phyloP scores from a whole-genome alignment of 106 monocot species.

The Xerophyta viscosa region DNA sequence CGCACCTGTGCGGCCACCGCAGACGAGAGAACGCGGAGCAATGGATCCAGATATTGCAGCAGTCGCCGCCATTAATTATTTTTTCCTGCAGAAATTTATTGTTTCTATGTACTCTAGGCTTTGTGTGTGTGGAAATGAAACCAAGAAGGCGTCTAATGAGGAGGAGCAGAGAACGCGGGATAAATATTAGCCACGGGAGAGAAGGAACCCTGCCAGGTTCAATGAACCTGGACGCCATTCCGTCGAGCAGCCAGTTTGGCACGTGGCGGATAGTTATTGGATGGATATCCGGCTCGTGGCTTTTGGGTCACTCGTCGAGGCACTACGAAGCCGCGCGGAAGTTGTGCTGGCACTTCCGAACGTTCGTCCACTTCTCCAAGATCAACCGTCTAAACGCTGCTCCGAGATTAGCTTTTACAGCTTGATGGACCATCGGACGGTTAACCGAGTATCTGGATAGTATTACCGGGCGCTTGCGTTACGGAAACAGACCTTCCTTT shows the following conservation, averaged over 20 bases:
- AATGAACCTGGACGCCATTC: constrained; percentile 45
- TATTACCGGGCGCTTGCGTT: background rate
- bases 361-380: background rate
- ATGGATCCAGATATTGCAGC: constrained; percentile 26
- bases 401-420: too few species aligned
- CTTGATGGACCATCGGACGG: too few species aligned
- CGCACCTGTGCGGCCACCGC: constrained; percentile 11
- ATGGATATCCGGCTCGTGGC: background rate
- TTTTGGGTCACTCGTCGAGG: background rate
- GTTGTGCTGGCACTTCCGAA: background rate
- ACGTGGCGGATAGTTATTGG: background rate
- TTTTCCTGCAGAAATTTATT: too few species aligned
- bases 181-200: constrained; percentile 5
- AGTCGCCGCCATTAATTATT: constrained; percentile 18
- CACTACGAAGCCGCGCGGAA: background rate
- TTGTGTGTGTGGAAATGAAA: too few species aligned
- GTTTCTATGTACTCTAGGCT: too few species aligned
- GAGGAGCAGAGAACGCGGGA: constrained; percentile 1
- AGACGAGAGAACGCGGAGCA: constrained; percentile 20
- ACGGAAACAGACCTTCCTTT: background rate
- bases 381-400: background rate
- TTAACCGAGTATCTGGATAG: too few species aligned
- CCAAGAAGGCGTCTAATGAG: too few species aligned
- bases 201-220: constrained; percentile 4
- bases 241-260: background rate